Base-by-base conservation (phyloP, 176 grass and related monocot species). In the Avena insularis region DNA sequence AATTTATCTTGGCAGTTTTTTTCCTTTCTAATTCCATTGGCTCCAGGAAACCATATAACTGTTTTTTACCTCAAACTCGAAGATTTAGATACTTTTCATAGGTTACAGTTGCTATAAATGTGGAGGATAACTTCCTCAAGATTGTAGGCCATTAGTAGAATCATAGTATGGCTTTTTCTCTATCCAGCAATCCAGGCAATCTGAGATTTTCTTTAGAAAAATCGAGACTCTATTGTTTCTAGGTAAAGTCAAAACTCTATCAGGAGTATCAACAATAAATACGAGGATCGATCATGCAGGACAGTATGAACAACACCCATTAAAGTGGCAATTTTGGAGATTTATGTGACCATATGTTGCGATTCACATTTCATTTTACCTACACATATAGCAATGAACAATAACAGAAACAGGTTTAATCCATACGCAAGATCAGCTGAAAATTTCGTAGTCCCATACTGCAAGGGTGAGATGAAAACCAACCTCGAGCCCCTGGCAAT, bases 401-500 rank as follows among this genome's bases (percentile, higher is more conserved):
- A 75, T 60, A 84, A 87, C 15, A 84, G 67, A 84, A 90, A 64
- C 66, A 75, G 36, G 27, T 57, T 4, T 46, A 31, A 65, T 79
- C 14, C 11, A 49, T 19, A 73, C 8, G 5, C 19, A 9, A 2
- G 40, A 43, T 43, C 40, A 43, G 31, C 12, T 36, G 25, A 65
- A 57, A 46, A 80, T 55, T 29, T 50, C 14, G 67, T 27, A 46
- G 19, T 46, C 29, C 60, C 0, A 7, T 13, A 47, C 8, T 63
- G 76, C 55, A 75, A 48, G 6, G 14, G 78, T 19, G 45, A 85
- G 65, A 82, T 78, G 36, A 82, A 80, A 84, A 80, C 79, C 43
- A 88, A 99, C 97, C 97, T 99, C 92, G 15, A 99, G 84, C 50
- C 97, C 97, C 69, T 87, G 90, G 83, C 97, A 99, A 87, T 91